Conservation (phyloP, 2,329 filamentous ascomycete genomes). For the Fusarium tuaranense region DNA sequence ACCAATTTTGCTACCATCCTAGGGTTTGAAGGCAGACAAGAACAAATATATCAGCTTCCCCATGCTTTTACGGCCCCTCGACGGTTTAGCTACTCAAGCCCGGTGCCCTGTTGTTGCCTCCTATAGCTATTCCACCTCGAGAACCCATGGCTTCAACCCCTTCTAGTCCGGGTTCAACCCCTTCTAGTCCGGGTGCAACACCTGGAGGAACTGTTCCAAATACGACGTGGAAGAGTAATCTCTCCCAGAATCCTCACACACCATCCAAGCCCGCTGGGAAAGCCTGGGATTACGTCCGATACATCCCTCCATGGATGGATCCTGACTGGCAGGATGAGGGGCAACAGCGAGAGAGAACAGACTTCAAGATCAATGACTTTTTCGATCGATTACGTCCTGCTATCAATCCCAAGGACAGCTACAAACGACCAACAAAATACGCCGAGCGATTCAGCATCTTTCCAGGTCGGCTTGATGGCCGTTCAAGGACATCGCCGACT, state of each 20-base stretch:
- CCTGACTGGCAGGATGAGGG: constrained; percentile 43
- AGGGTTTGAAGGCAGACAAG: not conserved
- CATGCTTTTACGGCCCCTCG: not conserved
- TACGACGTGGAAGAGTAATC: not conserved
- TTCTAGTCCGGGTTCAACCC: not conserved
- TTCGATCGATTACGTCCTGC: constrained; percentile 42
- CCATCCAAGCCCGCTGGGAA: constrained; percentile 13
- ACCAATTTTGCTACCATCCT: not conserved
- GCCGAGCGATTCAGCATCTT: constrained; percentile 47
- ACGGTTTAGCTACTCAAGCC: not conserved
- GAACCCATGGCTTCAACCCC: constrained; percentile 12
- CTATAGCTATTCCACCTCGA: not conserved
- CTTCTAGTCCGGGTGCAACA: not conserved
- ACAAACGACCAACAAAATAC: constrained; percentile 41
- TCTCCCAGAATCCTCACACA: not conserved
- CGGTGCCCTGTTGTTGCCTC: not conserved
- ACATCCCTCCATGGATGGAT: constrained; percentile 45
- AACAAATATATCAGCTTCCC: not conserved
- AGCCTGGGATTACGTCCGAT: constrained; percentile 20
- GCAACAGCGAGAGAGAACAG: constrained; percentile 3
- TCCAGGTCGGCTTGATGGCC: constrained; percentile 43
- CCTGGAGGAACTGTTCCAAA: not conserved
- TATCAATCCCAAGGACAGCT: constrained; percentile 36
- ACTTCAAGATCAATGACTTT: constrained; percentile 30
- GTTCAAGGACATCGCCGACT: constrained; percentile 48